Base-by-base conservation (phyloP, 495 filamentous ascomycete genomes). In the Acidomyces sp. region DNA sequence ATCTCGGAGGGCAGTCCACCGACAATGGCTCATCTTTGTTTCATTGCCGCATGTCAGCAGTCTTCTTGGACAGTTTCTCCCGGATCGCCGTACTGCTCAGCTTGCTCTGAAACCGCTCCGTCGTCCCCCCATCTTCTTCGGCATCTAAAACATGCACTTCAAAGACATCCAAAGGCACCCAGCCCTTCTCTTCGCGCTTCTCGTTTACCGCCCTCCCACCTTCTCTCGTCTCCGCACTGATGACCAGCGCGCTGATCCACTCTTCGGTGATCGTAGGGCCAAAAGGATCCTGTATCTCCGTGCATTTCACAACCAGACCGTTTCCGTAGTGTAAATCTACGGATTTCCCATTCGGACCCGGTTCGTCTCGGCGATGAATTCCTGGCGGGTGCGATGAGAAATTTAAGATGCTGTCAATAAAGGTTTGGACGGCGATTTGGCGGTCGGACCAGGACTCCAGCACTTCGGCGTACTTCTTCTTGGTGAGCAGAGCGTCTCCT, bases 111-210 rank as follows among this genome's bases (percentile, higher is more conserved):
- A 88, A 93, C 34, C 57, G 58, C 33, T 71, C 68, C 24, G 74
- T 70, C 35, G 48, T 50, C 12, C 36, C 53, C 3, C 51, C 49
- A 13, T 55, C 59, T 29, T 70, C 28, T 80, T 70, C 67, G 7
- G 77, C 68, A 57, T 86, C 77, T 15, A 95, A 70, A 24, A 95
- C 86, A 49, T 90, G 85, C n/a, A 96, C 81, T 57, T 90, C 85
- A 55, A 86, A 93, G 6, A 90, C 73, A 21, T 84, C 77, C 37
- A 96, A 63, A 25, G 59, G 54, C 24, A 65, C 53, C 85, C 85
- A 96, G 2, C 82, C 84, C 43, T 80, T 78, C 60, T 84, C 81
- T 27, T 54, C 62, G 36, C 90, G 72, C 54, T 80, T 80, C 2
- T 75, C 65, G 58, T 96, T 96, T 39, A 96, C 82, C 0, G 81